Evolutionary conservation across 345 rosid genomes (phyloP).

Genomic region (Eucalyptus curtisii): DNA sequence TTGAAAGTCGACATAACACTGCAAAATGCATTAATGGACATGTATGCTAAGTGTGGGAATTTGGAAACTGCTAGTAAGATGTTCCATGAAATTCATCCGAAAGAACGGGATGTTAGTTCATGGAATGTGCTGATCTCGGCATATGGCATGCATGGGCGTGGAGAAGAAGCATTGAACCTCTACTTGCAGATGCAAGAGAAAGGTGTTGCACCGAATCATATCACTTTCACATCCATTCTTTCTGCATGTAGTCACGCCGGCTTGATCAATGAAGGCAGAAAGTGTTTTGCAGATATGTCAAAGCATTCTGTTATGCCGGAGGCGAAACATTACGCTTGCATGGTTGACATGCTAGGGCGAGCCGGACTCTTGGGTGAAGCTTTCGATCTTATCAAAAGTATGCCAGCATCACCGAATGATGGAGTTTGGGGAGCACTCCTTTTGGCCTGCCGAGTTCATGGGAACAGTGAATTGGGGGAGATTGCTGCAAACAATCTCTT

Average conservation of each 20-base stretch:
- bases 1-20: slow-evolving; percentile 41
- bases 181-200: slow-evolving; percentile 38
- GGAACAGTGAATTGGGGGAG: slow-evolving; percentile 43
- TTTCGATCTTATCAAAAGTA: slow-evolving; percentile 33
- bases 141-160: slow-evolving; percentile 68
- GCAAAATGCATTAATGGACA: slow-evolving; percentile 56
- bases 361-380: slow-evolving; percentile 62
- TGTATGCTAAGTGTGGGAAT: slow-evolving; percentile 77
- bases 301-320: slow-evolving; percentile 25
- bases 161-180: slow-evolving; percentile 45
- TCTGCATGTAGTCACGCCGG: slow-evolving; percentile 83
- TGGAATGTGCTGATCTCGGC: slow-evolving; percentile 78
- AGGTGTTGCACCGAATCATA: slow-evolving; percentile 29
- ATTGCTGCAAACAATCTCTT: slow-evolving; percentile 53
- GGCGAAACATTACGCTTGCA: slow-evolving; percentile 58
- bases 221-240: slow-evolving; percentile 55
- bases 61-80: slow-evolving; percentile 36
- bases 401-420: slow-evolving; percentile 46
- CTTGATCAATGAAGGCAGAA: slow-evolving; percentile 48
- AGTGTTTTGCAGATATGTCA: slow-evolving; percentile 23
- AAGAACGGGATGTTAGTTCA: slow-evolving; percentile 45
- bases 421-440: slow-evolving; percentile 63
- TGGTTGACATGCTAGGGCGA: slow-evolving; percentile 75
- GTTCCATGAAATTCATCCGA: slow-evolving; percentile 28
- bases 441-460: slow-evolving; percentile 69